Conservation (phyloP, 805 yeast genomes). For the Candida berthetii region DNA sequence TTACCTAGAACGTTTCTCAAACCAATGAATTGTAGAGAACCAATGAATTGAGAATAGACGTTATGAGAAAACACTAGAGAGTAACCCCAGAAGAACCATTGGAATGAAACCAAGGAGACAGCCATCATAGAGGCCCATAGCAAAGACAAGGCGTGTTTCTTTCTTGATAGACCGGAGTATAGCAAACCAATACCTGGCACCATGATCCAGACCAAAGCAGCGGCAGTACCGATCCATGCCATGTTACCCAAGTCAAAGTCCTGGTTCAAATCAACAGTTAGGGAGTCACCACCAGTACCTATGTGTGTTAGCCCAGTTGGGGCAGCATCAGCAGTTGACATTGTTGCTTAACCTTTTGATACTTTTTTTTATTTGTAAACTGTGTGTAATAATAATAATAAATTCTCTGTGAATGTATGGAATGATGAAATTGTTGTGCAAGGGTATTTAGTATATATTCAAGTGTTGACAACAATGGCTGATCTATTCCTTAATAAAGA, state of each 20-base stretch:
- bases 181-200: conserved; percentile 92
- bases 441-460: too few species aligned
- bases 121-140: conserved; percentile 95
- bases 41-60: conserved; percentile 60
- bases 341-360: too few species aligned
- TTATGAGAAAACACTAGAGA: conserved; percentile 78
- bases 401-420: too few species aligned
- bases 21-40: conserved; percentile 76
- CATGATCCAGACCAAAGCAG: conserved; percentile 89
- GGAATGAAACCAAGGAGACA: conserved; percentile 75
- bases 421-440: too few species aligned
- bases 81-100: conserved; percentile 99
- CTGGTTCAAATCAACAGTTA: conserved; percentile 63
- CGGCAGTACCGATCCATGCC: conserved; percentile 81
- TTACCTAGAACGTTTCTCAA: conserved; percentile 79
- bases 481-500: too few species aligned
- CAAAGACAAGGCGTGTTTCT: conserved; percentile 90
- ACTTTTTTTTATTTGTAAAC: too few species aligned
- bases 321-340: conserved; percentile 5
- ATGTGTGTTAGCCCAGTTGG: conserved; percentile 43
- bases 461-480: too few species aligned
- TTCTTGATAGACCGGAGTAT: conserved; percentile 90
- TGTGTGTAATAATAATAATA: too few species aligned
- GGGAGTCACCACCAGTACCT: conserved; percentile 78
- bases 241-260: conserved; percentile 71